A percentile compares a stretch with the other conserved stretches of the same genome.
Conservation (phyloP, 768 basidiomycete species). For the Multifurca ochricompacta region DNA sequence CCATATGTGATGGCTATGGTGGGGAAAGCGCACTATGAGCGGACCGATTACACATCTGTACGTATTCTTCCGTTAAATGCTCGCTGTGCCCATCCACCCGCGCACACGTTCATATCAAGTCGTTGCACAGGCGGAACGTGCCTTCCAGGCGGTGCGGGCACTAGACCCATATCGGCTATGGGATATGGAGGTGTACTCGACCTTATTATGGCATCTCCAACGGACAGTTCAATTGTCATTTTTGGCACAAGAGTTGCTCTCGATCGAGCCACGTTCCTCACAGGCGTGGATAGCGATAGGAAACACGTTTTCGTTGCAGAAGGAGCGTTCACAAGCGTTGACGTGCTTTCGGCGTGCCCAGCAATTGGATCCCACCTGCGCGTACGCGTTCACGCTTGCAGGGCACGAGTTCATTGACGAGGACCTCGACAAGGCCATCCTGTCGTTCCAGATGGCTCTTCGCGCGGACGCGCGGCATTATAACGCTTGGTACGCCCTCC, state of each 20-base stretch:
- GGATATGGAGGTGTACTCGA: constrained; percentile 96
- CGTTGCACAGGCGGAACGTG: constrained; percentile 68
- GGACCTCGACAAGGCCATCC: constrained; percentile 85
- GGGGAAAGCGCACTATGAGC: constrained; percentile 85
- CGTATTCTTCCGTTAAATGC: constrained; percentile 26
- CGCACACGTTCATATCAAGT: constrained; percentile 19
- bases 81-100: not conserved
- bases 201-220: constrained; percentile 91
- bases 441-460: constrained; percentile 87
- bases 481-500: constrained; percentile 82
- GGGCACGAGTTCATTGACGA: constrained; percentile 97
- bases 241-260: constrained; percentile 86
- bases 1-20: constrained; percentile 75
- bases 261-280: constrained; percentile 71
- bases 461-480: constrained; percentile 90
- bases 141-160: constrained; percentile 73
- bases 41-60: constrained; percentile 82
- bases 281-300: constrained; percentile 96
- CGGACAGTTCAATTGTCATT: constrained; percentile 79
- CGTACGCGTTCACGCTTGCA: constrained; percentile 93
- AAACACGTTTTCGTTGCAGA: constrained; percentile 91
- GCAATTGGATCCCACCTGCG: constrained; percentile 81
- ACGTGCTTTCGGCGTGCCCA: constrained; percentile 90
- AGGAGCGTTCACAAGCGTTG: constrained; percentile 88
- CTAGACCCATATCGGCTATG: constrained; percentile 84